Base-by-base conservation (phyloP, 495 filamentous ascomycete species). In the Neurospora sp. region DNA sequence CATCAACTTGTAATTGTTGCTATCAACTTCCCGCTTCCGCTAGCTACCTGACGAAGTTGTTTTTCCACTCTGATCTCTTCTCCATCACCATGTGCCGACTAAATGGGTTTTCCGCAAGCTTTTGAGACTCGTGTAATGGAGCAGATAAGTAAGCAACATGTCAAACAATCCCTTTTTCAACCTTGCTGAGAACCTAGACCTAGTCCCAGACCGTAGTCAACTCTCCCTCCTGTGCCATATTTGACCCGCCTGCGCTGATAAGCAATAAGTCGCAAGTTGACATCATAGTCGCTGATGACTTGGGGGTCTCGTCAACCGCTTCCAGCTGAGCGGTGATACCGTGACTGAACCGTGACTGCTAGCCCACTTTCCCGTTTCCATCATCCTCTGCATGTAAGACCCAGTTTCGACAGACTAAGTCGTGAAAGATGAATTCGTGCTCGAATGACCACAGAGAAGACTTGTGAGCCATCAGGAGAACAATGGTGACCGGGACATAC, bases 401-500 rank as follows among this genome's bases (percentile, higher is more conserved):
- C 20, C 2, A 35, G 5, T 35, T 14, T 27, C 27, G 27, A 27
- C 27, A 27, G 27, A 27, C 27, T 27, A 27, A 27, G 27, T 27
- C 27, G 27, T 27, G 27, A 27, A 27, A 27, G 27, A 27, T 27
- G 27, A 27, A 27, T 27, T 27, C 27, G 27, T 27, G 27, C 27
- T 27, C 22, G 53, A 14, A 0, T 17, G 53, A 27, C 53, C 53
- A 61, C 53, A 35, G 2, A 1, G 53, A 35, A 31, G 53, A 3
- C 1, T 61, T 31, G 53, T 61, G 12, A 16, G 53, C 53, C 12
- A 0, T 27, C 2, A 31, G 22, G 1, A 61, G 8, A 12, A 1
- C 2, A 5, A 53, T 12, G 1, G 2, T 10, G 0, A 22, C 8
- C 4, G 9, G 8, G 9, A 12, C 1, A 0, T 27, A 0, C 3